These are phyloP conservation scores for Trichoderma pleuroti DNA, from an alignment of 2,329 filamentous ascomycete species.

Conservation along the genomic window DNA sequence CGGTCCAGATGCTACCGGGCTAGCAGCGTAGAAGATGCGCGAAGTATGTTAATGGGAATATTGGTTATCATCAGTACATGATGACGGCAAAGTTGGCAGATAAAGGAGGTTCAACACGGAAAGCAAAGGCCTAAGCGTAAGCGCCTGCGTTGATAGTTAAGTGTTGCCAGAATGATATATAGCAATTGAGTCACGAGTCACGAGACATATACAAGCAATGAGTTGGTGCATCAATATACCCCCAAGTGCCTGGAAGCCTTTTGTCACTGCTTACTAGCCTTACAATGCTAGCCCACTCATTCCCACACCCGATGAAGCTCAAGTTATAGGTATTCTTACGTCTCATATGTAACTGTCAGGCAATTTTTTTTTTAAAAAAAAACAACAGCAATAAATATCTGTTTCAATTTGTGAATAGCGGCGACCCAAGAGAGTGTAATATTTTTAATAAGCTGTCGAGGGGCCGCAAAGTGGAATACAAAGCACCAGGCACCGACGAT, in stretches of 20 bases:
- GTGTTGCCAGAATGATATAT: neutral
- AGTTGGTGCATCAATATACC: rapidly evolving
- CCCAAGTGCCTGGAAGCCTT: neutral
- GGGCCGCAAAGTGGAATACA: neutral
- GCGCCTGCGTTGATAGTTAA: neutral
- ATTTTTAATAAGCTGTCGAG: neutral
- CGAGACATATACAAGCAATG: neutral
- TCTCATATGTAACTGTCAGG: neutral
- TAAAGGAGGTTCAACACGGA: neutral
- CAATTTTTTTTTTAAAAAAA: too few relatives aligned
- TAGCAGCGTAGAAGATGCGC: neutral
- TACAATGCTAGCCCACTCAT: neutral
- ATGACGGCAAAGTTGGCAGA: neutral
- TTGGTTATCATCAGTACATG: neutral
- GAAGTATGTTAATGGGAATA: neutral
- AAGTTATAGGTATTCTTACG: neutral
- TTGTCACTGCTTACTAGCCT: neutral
- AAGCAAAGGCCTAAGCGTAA: neutral
- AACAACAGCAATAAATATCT: neutral
- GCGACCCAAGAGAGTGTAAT: neutral
- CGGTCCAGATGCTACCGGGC: neutral
- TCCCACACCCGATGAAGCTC: neutral
- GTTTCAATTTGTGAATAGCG: neutral
- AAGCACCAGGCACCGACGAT: neutral
- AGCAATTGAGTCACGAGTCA: neutral